phyloP scores from a whole-genome alignment of 2,329 filamentous ascomycete genomes.

The Sporothrix inflata region DNA sequence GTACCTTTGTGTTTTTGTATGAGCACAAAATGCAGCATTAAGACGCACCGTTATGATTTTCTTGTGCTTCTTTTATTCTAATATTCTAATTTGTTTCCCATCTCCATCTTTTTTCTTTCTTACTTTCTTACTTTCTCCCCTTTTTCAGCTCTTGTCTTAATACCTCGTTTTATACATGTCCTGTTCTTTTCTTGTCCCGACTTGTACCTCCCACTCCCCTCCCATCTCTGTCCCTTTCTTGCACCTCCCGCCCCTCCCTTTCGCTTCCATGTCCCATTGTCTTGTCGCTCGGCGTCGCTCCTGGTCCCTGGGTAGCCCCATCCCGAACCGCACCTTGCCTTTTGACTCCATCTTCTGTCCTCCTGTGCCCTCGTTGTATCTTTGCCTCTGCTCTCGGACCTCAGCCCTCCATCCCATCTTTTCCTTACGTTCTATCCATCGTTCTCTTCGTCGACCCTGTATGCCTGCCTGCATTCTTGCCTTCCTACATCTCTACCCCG shows the following conservation, averaged over 20 bases:
- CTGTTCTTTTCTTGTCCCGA: background rate
- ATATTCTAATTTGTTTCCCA: constrained; percentile 9
- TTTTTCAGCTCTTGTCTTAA: background rate
- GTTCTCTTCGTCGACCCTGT: background rate
- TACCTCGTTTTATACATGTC: background rate
- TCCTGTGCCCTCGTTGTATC: background rate
- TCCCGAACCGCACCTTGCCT: constrained; percentile 10
- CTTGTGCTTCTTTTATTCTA: background rate
- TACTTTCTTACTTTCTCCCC: background rate
- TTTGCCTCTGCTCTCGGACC: background rate
- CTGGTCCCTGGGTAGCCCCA: background rate
- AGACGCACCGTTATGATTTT: background rate
- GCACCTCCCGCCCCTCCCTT: background rate
- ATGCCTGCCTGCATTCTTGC: background rate
- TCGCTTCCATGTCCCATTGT: background rate
- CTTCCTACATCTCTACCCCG: background rate
- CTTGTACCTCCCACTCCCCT: background rate
- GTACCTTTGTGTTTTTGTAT: background rate
- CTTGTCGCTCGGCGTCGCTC: background rate
- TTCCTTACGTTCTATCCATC: background rate
- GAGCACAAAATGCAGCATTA: background rate
- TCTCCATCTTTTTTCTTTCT: background rate
- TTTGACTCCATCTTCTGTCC: background rate
- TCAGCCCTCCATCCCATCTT: background rate
- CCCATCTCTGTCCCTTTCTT: background rate